These are phyloP conservation scores for Thinopyrum elongatum DNA, from an alignment of 176 grass and related monocot species.

Conservation along the genomic window DNA sequence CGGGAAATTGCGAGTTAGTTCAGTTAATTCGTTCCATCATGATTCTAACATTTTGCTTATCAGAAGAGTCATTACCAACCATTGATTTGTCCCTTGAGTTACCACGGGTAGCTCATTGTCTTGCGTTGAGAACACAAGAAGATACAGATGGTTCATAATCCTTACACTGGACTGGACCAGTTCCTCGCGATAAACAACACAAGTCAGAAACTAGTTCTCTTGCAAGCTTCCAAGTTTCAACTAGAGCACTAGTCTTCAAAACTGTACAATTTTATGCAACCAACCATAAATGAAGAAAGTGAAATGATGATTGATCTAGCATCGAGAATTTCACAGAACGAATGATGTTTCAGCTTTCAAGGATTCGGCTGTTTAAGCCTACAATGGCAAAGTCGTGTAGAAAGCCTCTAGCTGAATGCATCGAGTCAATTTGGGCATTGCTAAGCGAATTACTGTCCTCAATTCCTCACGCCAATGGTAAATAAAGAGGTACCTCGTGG, in stretches of 20 bases:
- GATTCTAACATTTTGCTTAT: not conserved
- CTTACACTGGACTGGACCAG: not conserved
- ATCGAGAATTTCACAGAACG: not conserved
- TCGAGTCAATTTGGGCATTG: not conserved
- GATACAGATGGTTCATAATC: not conserved
- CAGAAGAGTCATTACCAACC: not conserved
- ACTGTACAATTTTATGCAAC: not conserved
- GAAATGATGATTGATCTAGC: not conserved
- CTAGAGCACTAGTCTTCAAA: not conserved
- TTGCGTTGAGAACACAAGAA: not conserved
- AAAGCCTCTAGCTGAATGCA: not conserved
- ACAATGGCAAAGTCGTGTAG: not conserved
- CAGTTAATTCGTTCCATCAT: not conserved
- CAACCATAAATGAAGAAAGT: not conserved
- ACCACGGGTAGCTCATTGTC: not conserved
- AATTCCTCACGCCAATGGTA: not conserved
- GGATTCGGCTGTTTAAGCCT: not conserved
- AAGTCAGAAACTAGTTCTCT: not conserved
- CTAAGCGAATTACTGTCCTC: not conserved
- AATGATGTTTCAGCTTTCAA: not conserved
- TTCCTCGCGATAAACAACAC: not conserved
- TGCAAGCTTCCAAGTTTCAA: not conserved
- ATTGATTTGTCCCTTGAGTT: not conserved
- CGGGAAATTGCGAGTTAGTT: not conserved
- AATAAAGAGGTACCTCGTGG: constrained; percentile 55